A percentile compares a stretch with the other conserved stretches of the same genome.
Conservation (phyloP, 164 flowering plant genomes). For the Euptelea pleiosperma region DNA sequence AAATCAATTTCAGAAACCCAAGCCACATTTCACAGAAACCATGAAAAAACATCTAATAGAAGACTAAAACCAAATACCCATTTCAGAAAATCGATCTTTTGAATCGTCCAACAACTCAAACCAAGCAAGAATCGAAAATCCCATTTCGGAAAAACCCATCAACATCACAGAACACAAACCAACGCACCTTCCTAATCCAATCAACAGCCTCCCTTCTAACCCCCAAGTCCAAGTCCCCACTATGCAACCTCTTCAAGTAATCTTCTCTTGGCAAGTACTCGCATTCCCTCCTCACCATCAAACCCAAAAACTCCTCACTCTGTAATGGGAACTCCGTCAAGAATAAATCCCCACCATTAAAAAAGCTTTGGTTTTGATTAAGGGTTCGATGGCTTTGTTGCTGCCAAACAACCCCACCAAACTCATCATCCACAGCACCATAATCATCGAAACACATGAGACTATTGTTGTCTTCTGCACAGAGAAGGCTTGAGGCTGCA, state of each 20-base stretch:
- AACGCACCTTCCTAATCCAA: conserved; percentile 86
- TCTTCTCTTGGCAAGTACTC: conserved; percentile 49
- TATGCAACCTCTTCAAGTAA: conserved; percentile 53
- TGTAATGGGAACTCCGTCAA: conserved; percentile 34
- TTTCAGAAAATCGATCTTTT: neutral
- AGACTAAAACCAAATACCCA: neutral
- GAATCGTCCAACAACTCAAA: neutral
- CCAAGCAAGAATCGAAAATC: neutral
- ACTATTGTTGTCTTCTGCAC: conserved; percentile 64
- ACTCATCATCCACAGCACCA: conserved; percentile 24
- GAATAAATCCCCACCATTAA: conserved; percentile 23
- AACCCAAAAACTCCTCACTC: conserved; percentile 58
- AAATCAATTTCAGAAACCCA: too few species aligned
- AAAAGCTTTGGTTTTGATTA: conserved; percentile 27
- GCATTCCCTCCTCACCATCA: conserved; percentile 60
- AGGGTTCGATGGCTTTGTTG: conserved; percentile 17
- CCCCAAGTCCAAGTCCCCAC: conserved; percentile 59
- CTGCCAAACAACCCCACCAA: conserved; percentile 16
- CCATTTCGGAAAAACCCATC: conserved; percentile 3
- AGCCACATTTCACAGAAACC: too few species aligned
- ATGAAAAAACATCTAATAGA: too few species aligned
- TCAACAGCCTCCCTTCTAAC: conserved; percentile 60
- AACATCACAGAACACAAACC: neutral
- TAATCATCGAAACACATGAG: conserved; percentile 42
- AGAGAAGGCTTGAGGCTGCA: conserved; percentile 49